A percentile compares a stretch with the other conserved stretches of the same genome.
Conservation (phyloP, 2,329 filamentous ascomycete species). For the Stagonosporopsis tanaceti region DNA sequence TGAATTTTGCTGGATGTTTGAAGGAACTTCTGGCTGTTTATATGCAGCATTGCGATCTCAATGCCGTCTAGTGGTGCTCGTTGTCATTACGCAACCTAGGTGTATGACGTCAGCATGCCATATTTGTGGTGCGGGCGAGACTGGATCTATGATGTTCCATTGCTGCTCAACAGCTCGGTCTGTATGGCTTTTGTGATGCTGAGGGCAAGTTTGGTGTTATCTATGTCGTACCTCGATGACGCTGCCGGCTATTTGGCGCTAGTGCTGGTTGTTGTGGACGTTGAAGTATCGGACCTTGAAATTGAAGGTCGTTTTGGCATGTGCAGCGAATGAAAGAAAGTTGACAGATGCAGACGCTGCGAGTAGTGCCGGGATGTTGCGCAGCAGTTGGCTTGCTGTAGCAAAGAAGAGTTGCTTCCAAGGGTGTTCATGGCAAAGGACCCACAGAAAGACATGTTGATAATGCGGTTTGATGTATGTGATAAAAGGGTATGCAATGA, state of each 20-base stretch:
- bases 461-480: not conserved
- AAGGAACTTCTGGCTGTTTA: not conserved
- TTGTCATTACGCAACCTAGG: conserved; percentile 10
- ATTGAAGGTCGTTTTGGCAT: not conserved
- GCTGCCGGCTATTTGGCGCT: conserved; percentile 18
- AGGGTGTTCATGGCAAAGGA: conserved; percentile 22
- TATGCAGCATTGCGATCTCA: not conserved
- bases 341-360: conserved; percentile 20
- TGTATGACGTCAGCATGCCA: conserved; percentile 20
- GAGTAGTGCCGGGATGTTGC: conserved; percentile 21
- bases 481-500: not conserved
- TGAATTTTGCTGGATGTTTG: not conserved
- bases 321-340: conserved; percentile 12
- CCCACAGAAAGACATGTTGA: conserved; percentile 17
- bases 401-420: conserved; percentile 24
- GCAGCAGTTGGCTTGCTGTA: conserved; percentile 18
- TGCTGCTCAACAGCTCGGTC: not conserved
- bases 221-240: conserved; percentile 5
- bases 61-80: conserved; percentile 2
- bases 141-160: not conserved
- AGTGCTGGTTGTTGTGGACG: not conserved
- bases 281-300: not conserved
- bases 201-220: not conserved
- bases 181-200: conserved; percentile 8
- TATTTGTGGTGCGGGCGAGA: not conserved